Conservation (phyloP, 164 flowering plant genomes). For the Vitis rupestris region DNA sequence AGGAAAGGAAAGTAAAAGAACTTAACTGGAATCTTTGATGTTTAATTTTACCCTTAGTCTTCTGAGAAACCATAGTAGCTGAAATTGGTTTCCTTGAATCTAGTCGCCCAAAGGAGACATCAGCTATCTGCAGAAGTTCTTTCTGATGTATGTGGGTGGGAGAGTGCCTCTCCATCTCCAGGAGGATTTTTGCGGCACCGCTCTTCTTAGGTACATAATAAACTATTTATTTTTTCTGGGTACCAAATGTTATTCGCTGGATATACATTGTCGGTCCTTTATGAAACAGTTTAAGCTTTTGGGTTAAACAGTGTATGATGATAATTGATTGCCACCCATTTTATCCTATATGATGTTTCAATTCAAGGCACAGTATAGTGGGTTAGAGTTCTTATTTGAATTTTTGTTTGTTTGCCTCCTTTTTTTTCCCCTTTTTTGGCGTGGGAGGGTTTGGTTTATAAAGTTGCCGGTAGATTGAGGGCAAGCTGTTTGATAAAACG, state of each 20-base stretch:
- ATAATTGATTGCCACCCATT: no score
- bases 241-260: no score
- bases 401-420: not conserved
- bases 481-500: not conserved
- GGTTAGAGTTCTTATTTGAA: not conserved
- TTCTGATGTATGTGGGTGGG: constrained; percentile 88
- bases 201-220: constrained; percentile 67
- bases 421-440: not conserved
- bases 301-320: no score
- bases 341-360: no score
- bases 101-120: constrained; percentile 98
- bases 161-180: constrained; percentile 85
- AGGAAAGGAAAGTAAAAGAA: not conserved
- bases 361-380: no score
- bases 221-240: not conserved
- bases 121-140: constrained; percentile 90
- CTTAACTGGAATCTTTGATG: not conserved
- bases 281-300: no score
- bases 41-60: not conserved
- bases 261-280: no score
- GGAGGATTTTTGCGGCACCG: constrained; percentile 98
- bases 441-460: not conserved
- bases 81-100: constrained; percentile 1
- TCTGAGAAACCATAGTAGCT: not conserved
- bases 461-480: not conserved